Base-by-base conservation (phyloP, 169 alveolate genomes). In the Eimeria praecox region DNA sequence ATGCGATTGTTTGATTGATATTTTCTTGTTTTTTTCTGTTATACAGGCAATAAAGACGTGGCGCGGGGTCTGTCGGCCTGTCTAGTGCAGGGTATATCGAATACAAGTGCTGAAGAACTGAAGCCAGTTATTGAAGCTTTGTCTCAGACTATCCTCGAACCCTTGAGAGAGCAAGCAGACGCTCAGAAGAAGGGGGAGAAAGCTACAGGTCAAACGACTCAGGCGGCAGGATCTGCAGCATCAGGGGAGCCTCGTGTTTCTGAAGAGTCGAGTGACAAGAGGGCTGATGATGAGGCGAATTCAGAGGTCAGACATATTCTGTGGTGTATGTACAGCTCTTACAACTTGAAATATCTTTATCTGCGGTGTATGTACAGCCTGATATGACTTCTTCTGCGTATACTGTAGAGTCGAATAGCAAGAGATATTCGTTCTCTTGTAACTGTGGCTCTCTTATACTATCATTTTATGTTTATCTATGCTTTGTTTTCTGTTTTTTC, bases 21-120 rank as follows among this genome's bases (percentile, higher is more conserved):
- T 12, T 52, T 12, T 52, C 9, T 52, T 52, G 30, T 33, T 40
- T 10, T 24, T 40, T 18, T 22, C 24, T 40, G 49, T 73, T 38
- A 24, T 73, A 20, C 91, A 83, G 91, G 56, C 42, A 54, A 83
- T 30, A 30, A n/a, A 1, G 75, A 27, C 30, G 91, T 83, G n/a
- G 91, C 91, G 0, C 54, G 73, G 22, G 91, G 91, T 40, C 73
- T 83, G 18, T 40, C 66, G n/a, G 75, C 33, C 27, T 83, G 91
- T n/a, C n/a, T 83, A 24, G 52, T 83, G 54, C 69, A 46, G 8
- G 91, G 91, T 12, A 35, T 83, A 16, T 46, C 91, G 33, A 33
- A 35, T 10, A 30, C 56, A 27, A 49, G n/a, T 1, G 44, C 42
- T 3, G 91, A n/a, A 14, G 73, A 52, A 6, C 30, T 83, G 46